Conservation (phyloP, 306 rosid genomes). For the Quercus mongolica region DNA sequence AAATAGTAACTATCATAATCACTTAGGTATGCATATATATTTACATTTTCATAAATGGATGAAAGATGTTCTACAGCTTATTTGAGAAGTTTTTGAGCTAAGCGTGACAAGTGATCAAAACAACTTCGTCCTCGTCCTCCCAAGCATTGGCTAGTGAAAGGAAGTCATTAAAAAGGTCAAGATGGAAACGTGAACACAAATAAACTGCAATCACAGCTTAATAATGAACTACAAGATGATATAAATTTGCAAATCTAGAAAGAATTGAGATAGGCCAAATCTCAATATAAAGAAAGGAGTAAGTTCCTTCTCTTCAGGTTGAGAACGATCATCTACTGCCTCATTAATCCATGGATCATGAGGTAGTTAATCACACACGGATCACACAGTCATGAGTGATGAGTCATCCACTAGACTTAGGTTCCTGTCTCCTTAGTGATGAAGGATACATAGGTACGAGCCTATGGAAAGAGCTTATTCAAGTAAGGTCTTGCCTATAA, state of each 20-base stretch:
- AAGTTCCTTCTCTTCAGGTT: background rate
- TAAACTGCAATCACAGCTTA: background rate
- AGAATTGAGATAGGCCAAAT: background rate
- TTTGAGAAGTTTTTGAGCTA: slow-evolving; percentile 63
- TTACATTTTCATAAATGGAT: slow-evolving; percentile 10
- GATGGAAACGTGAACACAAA: slow-evolving; percentile 1
- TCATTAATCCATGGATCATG: too few relatives aligned
- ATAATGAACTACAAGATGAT: background rate
- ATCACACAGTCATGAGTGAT: too few relatives aligned
- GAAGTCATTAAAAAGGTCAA: slow-evolving; percentile 20
- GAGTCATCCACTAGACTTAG: too few relatives aligned
- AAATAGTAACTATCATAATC: slow-evolving; percentile 20
- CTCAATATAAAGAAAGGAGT: background rate
- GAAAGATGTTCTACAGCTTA: slow-evolving; percentile 59
- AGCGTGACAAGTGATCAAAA: slow-evolving; percentile 82
- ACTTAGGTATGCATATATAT: background rate
- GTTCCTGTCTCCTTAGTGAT: too few relatives aligned
- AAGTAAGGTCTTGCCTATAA: background rate
- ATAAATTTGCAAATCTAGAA: background rate
- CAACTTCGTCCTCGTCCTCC: slow-evolving; percentile 98
- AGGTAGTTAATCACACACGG: too few relatives aligned
- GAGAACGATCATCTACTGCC: background rate
- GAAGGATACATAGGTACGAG: too few relatives aligned
- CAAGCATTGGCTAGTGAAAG: slow-evolving; percentile 76
- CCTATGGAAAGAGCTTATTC: too few relatives aligned